These are phyloP conservation scores for Kwoniella mangroviensis DNA, from an alignment of 768 basidiomycete genomes.

Conservation along the genomic window DNA sequence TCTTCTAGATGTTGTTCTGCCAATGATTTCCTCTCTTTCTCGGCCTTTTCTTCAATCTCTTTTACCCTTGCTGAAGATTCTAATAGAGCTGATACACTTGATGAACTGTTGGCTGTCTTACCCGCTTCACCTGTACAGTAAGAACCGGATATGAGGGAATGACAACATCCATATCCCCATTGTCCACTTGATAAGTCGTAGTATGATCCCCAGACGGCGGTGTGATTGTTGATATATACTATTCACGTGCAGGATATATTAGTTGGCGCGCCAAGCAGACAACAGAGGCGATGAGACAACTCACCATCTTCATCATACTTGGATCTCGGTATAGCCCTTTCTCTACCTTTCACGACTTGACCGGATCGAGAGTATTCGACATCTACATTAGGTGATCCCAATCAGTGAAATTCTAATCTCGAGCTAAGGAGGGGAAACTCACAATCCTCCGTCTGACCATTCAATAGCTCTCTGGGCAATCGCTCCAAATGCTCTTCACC, in stretches of 20 bases:
- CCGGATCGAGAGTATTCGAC: constrained; percentile 95
- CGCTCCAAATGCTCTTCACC: constrained; percentile 85
- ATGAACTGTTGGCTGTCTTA: constrained; percentile 76
- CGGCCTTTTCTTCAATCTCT: constrained; percentile 41
- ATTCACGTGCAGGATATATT: neutral
- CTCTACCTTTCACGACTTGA: constrained; percentile 86
- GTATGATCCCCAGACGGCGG: constrained; percentile 96
- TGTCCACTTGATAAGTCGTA: constrained; percentile 70
- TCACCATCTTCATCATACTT: constrained; percentile 97
- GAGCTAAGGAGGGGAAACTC: constrained; percentile 32
- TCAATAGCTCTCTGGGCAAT: constrained; percentile 87
- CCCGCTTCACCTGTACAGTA: constrained; percentile 90
- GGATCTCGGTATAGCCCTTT: constrained; percentile 80
- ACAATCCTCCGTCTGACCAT: constrained; percentile 92
- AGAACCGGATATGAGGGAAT: constrained; percentile 77
- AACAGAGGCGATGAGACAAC: constrained; percentile 47
- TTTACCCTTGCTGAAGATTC: constrained; percentile 39
- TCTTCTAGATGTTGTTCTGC: constrained; percentile 49
- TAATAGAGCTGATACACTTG: constrained; percentile 72
- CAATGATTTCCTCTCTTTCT: constrained; percentile 43
- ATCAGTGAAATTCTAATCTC: too few species aligned
- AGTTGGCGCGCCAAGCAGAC: neutral
- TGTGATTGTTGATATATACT: constrained; percentile 94
- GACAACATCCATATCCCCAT: constrained; percentile 97
- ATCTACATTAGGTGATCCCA: constrained; percentile 56